Conservation (phyloP, 2,329 filamentous ascomycete species). For the Aureobasidium sp. region DNA sequence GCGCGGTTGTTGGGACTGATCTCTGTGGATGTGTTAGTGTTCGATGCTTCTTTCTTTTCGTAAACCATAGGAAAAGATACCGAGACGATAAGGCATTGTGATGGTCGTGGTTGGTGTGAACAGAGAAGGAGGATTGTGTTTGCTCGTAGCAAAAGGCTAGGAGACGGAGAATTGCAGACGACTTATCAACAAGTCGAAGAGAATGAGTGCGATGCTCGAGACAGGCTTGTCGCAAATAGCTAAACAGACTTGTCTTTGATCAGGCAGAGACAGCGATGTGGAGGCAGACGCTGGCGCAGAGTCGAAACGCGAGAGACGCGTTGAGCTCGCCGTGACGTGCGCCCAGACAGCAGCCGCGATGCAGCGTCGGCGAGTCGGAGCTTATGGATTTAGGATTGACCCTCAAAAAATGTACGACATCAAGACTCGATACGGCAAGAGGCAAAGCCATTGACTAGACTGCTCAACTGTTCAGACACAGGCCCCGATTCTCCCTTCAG, state of each 20-base stretch:
- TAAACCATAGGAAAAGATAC: not conserved
- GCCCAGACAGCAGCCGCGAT: not conserved
- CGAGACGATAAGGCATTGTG: conserved; percentile 11
- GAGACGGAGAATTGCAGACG: not conserved
- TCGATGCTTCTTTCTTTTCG: not conserved
- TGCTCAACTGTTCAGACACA: not conserved
- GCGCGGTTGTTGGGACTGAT: conserved; percentile 64
- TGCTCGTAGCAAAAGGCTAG: not conserved
- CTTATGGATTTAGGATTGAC: not conserved
- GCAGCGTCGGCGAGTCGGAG: conserved; percentile 4
- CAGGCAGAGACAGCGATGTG: not conserved
- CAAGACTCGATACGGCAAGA: conserved; percentile 8
- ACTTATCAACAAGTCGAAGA: not conserved
- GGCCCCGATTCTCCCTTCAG: conserved; percentile 2
- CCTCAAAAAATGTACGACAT: conserved; percentile 8
- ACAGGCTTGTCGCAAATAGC: not conserved
- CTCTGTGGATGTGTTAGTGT: conserved; percentile 47
- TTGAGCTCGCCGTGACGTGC: not conserved
- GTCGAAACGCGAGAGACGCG: conserved; percentile 8
- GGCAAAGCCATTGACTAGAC: not conserved
- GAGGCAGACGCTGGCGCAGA: not conserved
- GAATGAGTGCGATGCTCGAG: not conserved
- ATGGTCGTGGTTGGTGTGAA: not conserved
- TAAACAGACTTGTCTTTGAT: not conserved
- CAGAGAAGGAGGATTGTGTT: not conserved